Evolutionary conservation across 495 filamentous ascomycete genomes (phyloP), one percentile per base, ranked within the genome.

Genomic region (Amniculicola lignicola): DNA sequence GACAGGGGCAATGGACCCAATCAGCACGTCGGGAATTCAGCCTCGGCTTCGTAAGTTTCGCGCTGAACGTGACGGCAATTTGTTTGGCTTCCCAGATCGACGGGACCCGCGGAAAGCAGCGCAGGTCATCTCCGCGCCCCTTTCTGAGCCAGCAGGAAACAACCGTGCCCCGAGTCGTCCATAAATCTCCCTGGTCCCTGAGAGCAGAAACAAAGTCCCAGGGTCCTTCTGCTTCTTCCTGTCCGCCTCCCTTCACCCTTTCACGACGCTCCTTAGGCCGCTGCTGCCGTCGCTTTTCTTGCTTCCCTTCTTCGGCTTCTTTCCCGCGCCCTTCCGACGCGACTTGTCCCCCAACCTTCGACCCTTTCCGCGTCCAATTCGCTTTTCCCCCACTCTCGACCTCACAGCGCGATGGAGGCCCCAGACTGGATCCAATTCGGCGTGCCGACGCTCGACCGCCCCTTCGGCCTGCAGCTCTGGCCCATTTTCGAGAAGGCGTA

Each of bases 381-480:
- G n/a, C 29, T n/a, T n/a, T n/a, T 33, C n/a, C n/a, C n/a, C n/a
- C n/a, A n/a, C n/a, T n/a, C n/a, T n/a, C n/a, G n/a, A n/a, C n/a
- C n/a, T n/a, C n/a, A 52, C 38, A 21, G 33, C 44, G 33, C 29
- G 28, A 15, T 42, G 48, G 46, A 54, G 40, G 43, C 21, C 4
- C 61, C 67, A 10, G 31, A 57, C 24, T 73, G 68, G 68, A 66
- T 74, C 28, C 55, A 70, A 33, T 48, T 55, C 55, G 71, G 71
- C 52, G 40, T 47, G 31, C 92, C 92, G 23, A 88, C 88, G 29
- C 76, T 96, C 61, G 91, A 96, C 69, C 82, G 87, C 62, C 93
- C 93, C 11, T 96, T 98, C 68, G 93, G 91, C 67, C 77, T 96
- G 55, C 75, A 87, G 37, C 72, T 97, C 72, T 98, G 93, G 93